Base-by-base conservation (phyloP, 75 land plant genomes). In the Cunninghamia lanceolata region DNA sequence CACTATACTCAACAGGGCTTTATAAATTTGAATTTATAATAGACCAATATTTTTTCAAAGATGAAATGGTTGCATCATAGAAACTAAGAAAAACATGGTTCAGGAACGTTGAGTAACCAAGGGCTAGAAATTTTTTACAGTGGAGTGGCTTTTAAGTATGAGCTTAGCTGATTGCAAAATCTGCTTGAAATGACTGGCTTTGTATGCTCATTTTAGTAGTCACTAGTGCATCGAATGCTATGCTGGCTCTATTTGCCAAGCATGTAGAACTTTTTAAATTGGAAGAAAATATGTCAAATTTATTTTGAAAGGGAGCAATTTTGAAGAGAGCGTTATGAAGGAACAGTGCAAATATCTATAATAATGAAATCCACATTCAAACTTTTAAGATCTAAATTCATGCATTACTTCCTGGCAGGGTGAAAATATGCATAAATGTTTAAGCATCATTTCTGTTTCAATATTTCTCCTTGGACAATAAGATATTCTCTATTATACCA, bases 391-490 rank as follows among this genome's bases (percentile, higher is more conserved):
- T 19, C 66, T 59, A 63, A 63, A 63, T 63, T 28, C 4, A 59
- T 59, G 66, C 66, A 25, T 6, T 7, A 25, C 1, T 59, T 6
- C 1, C 66, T 59, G 6, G 66, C 28, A 59, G 15, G 47, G 30
- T 5, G 43, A 79, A 79, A 79, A 28, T 42, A 25, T 39, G n/a
- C 82, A 79, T 79, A 0, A 42, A 39, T 76, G 36, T 76, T 76
- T n/a, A n/a, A 80, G 50, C 45, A 43, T 80, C 47, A 45, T 80
- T 80, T 80, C 80, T 80, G 50, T 80, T 80, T 80, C 30, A 1
- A 43, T 43, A 43, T 10, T 28, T n/a, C 10, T 40, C 46, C 52
- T 80, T 45, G 9, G 45, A 10, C 82, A 80, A 80, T 73, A 80
- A 80, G 4, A 40, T n/a, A 39, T 77, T 77, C 42, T 45, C 47